Evolutionary conservation across 768 basidiomycete genomes (phyloP).

Genomic region (Flagelloscypha sp.): DNA sequence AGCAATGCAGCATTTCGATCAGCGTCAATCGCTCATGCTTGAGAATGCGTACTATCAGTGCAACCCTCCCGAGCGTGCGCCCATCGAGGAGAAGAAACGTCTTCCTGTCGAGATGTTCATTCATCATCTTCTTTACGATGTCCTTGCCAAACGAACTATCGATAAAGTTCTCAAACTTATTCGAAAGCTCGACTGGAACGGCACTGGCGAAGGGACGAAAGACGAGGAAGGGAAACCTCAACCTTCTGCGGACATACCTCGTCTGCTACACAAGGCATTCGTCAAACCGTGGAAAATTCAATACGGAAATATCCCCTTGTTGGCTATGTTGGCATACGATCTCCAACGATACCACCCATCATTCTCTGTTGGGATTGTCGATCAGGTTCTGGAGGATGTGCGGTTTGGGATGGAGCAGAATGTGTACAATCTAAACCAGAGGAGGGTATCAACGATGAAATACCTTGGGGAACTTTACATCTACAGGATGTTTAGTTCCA

Average conservation of each 20-base stretch:
- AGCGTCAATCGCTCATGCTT: conserved; percentile 77
- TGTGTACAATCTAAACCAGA: conserved; percentile 90
- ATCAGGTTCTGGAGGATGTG: conserved; percentile 92
- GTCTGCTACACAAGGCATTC: conserved; percentile 78
- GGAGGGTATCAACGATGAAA: conserved; percentile 84
- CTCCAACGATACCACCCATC: conserved; percentile 87
- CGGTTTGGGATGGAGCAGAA: conserved; percentile 89
- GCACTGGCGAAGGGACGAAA: too few species aligned
- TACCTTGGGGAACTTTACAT: conserved; percentile 97
- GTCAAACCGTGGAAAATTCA: conserved; percentile 99
- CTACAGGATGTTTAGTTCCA: conserved; percentile 83
- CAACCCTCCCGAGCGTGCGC: conserved; percentile 91
- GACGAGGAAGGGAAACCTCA: too few species aligned
- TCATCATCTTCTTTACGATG: conserved; percentile 89
- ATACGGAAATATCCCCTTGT: conserved; percentile 77
- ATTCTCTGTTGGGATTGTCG: conserved; percentile 82
- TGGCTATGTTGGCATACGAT: conserved; percentile 94
- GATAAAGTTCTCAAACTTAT: conserved; percentile 93
- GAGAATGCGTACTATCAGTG: conserved; percentile 99
- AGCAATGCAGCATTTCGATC: conserved; percentile 86
- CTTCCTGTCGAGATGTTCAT: conserved; percentile 88
- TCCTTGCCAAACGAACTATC: conserved; percentile 86
- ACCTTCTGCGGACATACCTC: conserved; percentile 41
- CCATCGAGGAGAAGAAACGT: conserved; percentile 78
- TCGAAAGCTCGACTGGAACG: conserved; percentile 96